phyloP scores from a whole-genome alignment of 371 early-diverging fungal species.

The Mycotypha africana region DNA sequence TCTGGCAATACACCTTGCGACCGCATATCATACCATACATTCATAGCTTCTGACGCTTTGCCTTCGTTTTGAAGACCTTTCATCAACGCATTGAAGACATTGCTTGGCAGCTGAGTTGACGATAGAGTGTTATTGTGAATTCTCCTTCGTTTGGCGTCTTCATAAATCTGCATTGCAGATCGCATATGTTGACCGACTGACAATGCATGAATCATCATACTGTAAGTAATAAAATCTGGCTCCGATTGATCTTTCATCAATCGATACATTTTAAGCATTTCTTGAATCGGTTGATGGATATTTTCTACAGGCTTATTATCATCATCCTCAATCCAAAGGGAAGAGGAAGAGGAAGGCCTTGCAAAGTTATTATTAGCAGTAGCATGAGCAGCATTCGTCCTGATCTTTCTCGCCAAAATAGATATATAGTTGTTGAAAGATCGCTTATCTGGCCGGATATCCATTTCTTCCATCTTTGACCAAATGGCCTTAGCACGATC shows the following conservation, averaged over 20 bases:
- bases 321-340: not conserved
- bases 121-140: no score
- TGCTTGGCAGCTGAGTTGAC: conserved; percentile 11
- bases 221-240: conserved; percentile 39
- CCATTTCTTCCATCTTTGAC: conserved; percentile 19
- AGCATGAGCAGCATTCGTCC: not conserved
- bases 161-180: conserved; percentile 30
- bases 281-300: conserved; percentile 5
- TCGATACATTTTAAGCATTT: conserved; percentile 15
- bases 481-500: conserved; percentile 12
- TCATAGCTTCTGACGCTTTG: conserved; percentile 32
- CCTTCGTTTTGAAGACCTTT: conserved; percentile 13
- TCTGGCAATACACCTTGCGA: conserved; percentile 21
- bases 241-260: conserved; percentile 19
- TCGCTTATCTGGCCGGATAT: conserved; percentile 28
- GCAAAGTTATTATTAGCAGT: not conserved
- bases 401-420: conserved; percentile 12
- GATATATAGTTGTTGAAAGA: conserved; percentile 31
- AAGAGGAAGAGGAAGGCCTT: not conserved
- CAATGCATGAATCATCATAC: conserved; percentile 30
- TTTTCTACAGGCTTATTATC: not conserved
- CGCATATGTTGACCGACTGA: conserved; percentile 16
- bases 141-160: conserved; percentile 22
- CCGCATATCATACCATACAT: conserved; percentile 44
- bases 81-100: conserved; percentile 30